Evolutionary conservation across 2,329 filamentous ascomycete species (phyloP), one percentile per base, ranked within the genome.

Genomic region (Trichoderma gracile): DNA sequence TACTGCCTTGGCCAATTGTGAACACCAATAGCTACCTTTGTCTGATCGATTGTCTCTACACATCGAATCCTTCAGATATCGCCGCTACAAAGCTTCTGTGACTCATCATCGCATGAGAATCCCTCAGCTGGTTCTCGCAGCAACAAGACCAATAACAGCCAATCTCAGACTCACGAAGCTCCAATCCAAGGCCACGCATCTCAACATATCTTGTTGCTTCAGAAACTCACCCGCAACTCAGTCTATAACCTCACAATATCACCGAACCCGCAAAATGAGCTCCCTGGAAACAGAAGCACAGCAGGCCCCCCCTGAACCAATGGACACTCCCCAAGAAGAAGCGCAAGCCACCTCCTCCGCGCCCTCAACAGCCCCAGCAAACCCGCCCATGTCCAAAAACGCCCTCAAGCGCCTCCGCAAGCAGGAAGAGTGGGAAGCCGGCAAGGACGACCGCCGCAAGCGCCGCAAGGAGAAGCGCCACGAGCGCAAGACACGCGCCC

Each of bases 401-500:
- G 90, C 94, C 70, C 80, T 89, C 66, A 97, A 96, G 77, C 94
- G 92, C 73, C 80, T 92, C 59, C 86, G 84, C 66, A 88, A 87
- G 63, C 83, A 86, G 68, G 83, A 91, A 73, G 81, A 86, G 73
- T 96, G 91, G 90, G 92, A 96, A 71, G 86, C 88, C 8, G 85
- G 84, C 23, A 89, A 86, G 67, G 84, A 84, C 46, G 80, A 82
- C 38, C 85, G 86, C 66, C 83, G 82, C 66, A 76, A 75, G 57
- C 79, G 79, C 68, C 80, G 82, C 62, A 86, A 84, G 65, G 84
- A 86, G 69, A 86, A 84, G 73, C 80, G 82, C 8, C 78, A 80
- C 67, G 77, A 78, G 47, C 78, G 75, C 63, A 77, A 81, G 67
- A 77, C 77, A 19, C 80, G 80, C 53, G 83, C 82, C 71, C 82